Evolutionary conservation across 371 early-diverging fungal species (phyloP).

Genomic region (Entomophthora muscae): DNA sequence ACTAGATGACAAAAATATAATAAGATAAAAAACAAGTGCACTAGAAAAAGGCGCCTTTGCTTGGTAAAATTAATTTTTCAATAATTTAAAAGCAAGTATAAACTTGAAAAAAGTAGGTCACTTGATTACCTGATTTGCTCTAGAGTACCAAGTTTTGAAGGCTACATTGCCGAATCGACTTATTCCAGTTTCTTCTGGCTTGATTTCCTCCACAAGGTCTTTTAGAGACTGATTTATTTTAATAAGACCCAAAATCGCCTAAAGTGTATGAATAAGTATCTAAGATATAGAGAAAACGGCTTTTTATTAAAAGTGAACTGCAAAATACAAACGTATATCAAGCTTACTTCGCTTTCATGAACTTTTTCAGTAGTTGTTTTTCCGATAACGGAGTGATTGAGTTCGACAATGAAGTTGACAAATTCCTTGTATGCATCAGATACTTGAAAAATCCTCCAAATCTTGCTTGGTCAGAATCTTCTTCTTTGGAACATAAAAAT

Average conservation of each 20-base stretch:
- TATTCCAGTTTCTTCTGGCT: conserved; percentile 55
- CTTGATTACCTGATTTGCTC: conserved; percentile 31
- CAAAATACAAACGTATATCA: no score
- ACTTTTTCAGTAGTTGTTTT: conserved; percentile 30
- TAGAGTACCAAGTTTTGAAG: conserved; percentile 64
- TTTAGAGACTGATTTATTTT: conserved; percentile 41
- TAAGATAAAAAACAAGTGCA: no score
- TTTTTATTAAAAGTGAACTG: no score
- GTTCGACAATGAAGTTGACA: conserved; percentile 39
- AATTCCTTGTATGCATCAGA: conserved; percentile 41
- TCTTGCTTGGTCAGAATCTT: conserved; percentile 70
- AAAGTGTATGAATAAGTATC: not conserved
- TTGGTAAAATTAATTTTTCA: no score
- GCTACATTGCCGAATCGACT: conserved; percentile 86
- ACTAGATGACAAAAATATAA: no score
- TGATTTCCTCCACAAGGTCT: conserved; percentile 42
- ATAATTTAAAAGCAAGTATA: no score
- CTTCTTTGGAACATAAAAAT: conserved; percentile 27
- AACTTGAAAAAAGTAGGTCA: no score
- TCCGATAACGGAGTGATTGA: conserved; percentile 53
- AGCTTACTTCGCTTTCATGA: conserved; percentile 19
- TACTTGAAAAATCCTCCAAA: conserved; percentile 42
- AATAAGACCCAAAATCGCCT: conserved; percentile 25
- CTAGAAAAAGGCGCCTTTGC: no score
- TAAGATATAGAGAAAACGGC: no score